Evolutionary conservation across 2,329 filamentous ascomycete genomes (phyloP).

Genomic region (Alternaria novae-zelandiae): DNA sequence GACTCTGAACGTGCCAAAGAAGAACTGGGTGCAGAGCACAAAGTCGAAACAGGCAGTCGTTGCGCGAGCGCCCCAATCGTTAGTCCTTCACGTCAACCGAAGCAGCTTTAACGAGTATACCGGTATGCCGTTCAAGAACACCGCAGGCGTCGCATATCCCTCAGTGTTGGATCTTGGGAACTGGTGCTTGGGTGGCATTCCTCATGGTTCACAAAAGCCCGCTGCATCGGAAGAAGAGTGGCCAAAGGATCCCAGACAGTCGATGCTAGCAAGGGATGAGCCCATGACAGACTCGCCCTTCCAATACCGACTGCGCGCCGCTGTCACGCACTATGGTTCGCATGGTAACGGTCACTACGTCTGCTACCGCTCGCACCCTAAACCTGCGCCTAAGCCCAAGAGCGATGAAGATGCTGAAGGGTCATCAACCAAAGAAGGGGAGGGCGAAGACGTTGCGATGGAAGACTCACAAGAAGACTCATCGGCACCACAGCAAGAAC

Average conservation of each 20-base stretch:
- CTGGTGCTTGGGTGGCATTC: constrained; percentile 78
- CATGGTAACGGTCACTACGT: constrained; percentile 98
- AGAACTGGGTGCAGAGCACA: constrained; percentile 74
- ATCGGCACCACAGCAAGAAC: constrained; percentile 38
- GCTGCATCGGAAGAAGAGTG: constrained; percentile 66
- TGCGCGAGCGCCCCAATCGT: constrained; percentile 77
- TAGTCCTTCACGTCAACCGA: constrained; percentile 88
- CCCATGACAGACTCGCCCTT: constrained; percentile 44
- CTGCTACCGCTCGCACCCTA: constrained; percentile 78
- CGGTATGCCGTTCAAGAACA: constrained; percentile 82
- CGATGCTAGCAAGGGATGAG: constrained; percentile 69
- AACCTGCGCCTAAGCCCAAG: neutral
- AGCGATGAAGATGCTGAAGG: neutral
- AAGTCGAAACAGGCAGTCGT: constrained; percentile 92
- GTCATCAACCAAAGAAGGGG: neutral
- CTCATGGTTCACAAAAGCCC: constrained; percentile 31
- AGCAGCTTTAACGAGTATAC: constrained; percentile 88
- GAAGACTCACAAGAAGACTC: constrained; percentile 17
- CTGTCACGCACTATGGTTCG: constrained; percentile 85
- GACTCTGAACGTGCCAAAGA: constrained; percentile 57
- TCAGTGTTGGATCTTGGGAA: constrained; percentile 74
- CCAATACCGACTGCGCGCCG: constrained; percentile 79
- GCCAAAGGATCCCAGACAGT: constrained; percentile 70
- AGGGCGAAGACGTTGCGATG: constrained; percentile 20
- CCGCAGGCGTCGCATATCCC: constrained; percentile 79